A percentile compares a stretch with the other conserved stretches of the same genome.
These are phyloP conservation scores for Coemansia umbellata DNA, from an alignment of 192 early-diverging fungal species.

Conservation along the genomic window DNA sequence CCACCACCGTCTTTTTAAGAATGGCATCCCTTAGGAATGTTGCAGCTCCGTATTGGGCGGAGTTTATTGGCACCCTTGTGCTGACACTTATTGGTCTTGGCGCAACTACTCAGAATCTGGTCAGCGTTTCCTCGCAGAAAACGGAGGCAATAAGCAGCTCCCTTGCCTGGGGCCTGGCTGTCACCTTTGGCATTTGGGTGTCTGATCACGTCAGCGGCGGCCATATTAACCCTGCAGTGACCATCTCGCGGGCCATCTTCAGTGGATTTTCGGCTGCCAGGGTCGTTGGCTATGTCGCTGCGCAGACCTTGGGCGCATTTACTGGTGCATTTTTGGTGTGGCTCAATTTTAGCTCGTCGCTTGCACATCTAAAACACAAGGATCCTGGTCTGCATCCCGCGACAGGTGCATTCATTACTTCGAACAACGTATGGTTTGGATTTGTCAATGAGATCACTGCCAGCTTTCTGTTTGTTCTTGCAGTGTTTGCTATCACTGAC, in stretches of 20 bases:
- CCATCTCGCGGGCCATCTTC: conserved; percentile 38
- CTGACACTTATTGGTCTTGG: conserved; percentile 30
- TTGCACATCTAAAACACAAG: conserved; percentile 23
- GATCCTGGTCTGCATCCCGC: conserved; percentile 24
- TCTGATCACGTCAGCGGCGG: conserved; percentile 42
- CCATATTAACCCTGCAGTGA: conserved; percentile 51
- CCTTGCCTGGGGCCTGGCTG: conserved; percentile 30
- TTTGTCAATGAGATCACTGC: conserved; percentile 55
- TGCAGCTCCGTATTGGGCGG: conserved; percentile 45
- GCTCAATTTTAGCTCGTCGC: conserved; percentile 23
- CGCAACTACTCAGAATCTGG: conserved; percentile 26
- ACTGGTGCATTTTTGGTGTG: conserved; percentile 44
- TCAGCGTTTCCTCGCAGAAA: background rate
- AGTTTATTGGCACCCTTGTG: conserved; percentile 41
- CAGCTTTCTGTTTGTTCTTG: conserved; percentile 56
- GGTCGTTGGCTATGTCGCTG: conserved; percentile 34
- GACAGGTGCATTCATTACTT: conserved; percentile 28
- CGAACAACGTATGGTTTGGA: conserved; percentile 16
- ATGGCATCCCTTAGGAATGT: conserved; percentile 36
- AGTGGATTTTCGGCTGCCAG: conserved; percentile 34
- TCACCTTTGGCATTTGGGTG: conserved; percentile 30
- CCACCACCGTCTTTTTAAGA: background rate
- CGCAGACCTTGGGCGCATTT: conserved; percentile 52
- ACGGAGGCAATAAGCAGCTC: conserved; percentile 36
- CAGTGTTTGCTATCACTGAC: conserved; percentile 57